Evolutionary conservation across 495 filamentous ascomycete species (phyloP), one percentile per base, ranked within the genome.

Genomic region (Podospora anserina): DNA sequence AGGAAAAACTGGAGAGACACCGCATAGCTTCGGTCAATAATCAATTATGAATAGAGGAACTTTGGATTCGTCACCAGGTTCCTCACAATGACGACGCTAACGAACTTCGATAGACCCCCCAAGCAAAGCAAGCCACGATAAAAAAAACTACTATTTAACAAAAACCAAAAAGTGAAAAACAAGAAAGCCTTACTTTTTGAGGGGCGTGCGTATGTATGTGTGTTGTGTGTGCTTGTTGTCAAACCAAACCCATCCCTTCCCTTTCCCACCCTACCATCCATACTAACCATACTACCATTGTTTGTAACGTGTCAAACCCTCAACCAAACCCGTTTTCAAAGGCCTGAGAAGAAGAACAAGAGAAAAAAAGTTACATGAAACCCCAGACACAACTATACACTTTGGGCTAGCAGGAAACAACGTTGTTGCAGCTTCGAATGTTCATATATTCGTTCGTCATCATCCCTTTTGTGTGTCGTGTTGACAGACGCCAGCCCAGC

Each of bases 401-500:
- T 44, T 44, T 23, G 7, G 49, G 28, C 61, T 20, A 27, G 32
- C 32, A 63, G 23, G 20, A 18, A 49, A 49, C 39, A 49, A 11
- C 39, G 15, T 49, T 16, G 7, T 49, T 49, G 39, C 15, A 49
- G 4, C 39, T 49, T 49, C 39, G 28, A 63, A 63, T 44, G 61
- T n/a, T 63, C 61, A 63, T 63, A 32, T 63, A 34, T 44, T 63
- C 61, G 60, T 63, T 63, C 20, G 26, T 61, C 59, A 32, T 28
- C 16, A 30, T 61, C 26, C 20, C 16, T 60, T 60, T 20, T 49
- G 39, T 49, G 39, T 49, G 39, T 49, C 15, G 9, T 2, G 0
- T 1, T 49, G 15, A 49, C 39, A 49, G 6, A 49, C 39, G 39
- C 39, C 39, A 49, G 39, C 13, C 39, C 39, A 49, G 39, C 39